These are phyloP conservation scores for Calocera viscosa DNA, from an alignment of 768 basidiomycete genomes.

Conservation along the genomic window DNA sequence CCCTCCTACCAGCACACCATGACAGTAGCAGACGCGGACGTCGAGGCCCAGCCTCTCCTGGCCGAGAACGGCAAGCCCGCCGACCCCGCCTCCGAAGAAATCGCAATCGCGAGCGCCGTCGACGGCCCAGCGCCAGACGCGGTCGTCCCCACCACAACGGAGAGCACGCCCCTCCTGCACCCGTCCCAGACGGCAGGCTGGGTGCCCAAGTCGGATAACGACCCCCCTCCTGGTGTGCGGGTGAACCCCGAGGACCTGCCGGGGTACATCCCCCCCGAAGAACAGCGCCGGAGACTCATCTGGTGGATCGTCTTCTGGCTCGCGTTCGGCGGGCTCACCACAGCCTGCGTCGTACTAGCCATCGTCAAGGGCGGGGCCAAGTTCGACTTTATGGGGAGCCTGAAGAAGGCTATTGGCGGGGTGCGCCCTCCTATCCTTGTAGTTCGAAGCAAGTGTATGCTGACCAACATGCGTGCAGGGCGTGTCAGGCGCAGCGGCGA, in stretches of 20 bases:
- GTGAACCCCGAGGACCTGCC: constrained; percentile 1
- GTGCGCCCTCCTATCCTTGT: constrained; percentile 28
- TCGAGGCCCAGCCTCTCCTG: background rate
- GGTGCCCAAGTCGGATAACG: background rate
- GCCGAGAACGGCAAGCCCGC: background rate
- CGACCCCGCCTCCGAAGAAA: constrained; percentile 12
- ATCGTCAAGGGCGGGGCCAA: constrained; percentile 26
- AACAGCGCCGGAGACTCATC: constrained; percentile 4
- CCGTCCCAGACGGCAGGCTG: background rate
- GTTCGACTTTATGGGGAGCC: constrained; percentile 68
- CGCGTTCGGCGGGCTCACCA: constrained; percentile 4
- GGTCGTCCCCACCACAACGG: background rate
- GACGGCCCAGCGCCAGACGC: background rate
- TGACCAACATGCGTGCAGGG: background rate
- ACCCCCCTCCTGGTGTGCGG: background rate
- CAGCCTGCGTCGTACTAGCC: constrained; percentile 17
- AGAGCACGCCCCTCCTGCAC: background rate
- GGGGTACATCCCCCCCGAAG: constrained; percentile 7
- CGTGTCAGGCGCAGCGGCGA: constrained; percentile 39
- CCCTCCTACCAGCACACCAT: background rate
- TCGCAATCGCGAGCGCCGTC: background rate
- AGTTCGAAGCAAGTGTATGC: background rate
- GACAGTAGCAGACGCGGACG: background rate
- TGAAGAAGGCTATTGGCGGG: constrained; percentile 77
- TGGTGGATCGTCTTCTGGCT: constrained; percentile 17